Percentiles rank a stretch among this genome's conserved stretches.
These are phyloP conservation scores for Yamadazyma phyllophila DNA, from an alignment of 805 yeast species.

Conservation along the genomic window DNA sequence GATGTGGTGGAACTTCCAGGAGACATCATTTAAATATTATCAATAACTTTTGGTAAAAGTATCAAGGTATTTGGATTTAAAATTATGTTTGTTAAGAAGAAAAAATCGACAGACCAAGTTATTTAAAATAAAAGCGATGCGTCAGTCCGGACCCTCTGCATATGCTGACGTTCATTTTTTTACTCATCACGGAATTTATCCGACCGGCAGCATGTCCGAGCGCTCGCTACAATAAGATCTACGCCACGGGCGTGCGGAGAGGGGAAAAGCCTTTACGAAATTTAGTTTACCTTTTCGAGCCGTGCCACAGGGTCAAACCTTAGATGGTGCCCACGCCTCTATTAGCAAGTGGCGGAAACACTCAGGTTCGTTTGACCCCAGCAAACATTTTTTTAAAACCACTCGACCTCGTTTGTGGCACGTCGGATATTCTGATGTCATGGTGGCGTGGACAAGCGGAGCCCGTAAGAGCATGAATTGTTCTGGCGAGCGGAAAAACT, in stretches of 20 bases:
- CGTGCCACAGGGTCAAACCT: neutral
- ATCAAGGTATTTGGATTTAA: neutral
- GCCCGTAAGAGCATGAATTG: neutral
- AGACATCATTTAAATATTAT: neutral
- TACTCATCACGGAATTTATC: conserved; percentile 6
- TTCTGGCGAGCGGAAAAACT: neutral
- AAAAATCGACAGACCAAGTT: neutral
- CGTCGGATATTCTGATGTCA: no score
- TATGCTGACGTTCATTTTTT: conserved; percentile 5
- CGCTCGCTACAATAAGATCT: neutral
- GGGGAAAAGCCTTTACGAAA: neutral
- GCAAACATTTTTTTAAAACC: no score
- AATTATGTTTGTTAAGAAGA: neutral
- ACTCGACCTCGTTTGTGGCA: no score
- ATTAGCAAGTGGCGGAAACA: neutral
- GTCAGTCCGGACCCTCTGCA: conserved; percentile 4
- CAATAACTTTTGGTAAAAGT: neutral
- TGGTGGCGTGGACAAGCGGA: neutral
- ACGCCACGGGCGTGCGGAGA: conserved; percentile 6
- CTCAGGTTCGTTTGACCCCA: no score
- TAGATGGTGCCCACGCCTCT: neutral
- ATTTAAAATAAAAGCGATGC: conserved; percentile 1
- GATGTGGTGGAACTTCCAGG: conserved; percentile 5
- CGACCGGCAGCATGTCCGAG: conserved; percentile 5
- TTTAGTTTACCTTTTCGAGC: neutral